Evolutionary conservation across 2,329 filamentous ascomycete species (phyloP).

Genomic region (Fusarium beomiforme): DNA sequence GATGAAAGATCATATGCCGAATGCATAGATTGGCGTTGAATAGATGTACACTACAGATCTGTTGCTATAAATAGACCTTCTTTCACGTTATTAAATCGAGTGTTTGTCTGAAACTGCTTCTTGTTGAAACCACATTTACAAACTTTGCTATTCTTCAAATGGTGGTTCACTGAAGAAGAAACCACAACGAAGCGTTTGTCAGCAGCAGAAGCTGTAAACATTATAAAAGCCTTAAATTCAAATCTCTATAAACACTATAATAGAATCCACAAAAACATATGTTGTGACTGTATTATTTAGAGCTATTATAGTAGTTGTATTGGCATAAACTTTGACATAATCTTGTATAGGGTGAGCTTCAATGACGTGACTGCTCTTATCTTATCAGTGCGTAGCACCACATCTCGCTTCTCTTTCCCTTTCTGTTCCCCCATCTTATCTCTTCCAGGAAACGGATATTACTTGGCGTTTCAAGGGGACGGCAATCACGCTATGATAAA

Average conservation of each 20-base stretch:
- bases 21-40: neutral
- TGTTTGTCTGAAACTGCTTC: too few species aligned
- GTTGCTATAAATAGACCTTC: neutral
- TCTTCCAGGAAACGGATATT: neutral
- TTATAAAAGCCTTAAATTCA: too few species aligned
- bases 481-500: neutral
- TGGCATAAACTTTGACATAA: neutral
- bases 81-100: accelerated
- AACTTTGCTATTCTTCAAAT: too few species aligned
- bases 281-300: too few species aligned
- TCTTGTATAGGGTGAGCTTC: neutral
- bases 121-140: too few species aligned
- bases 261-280: too few species aligned
- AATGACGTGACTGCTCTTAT: accelerated
- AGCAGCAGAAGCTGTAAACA: too few species aligned
- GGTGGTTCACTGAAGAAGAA: too few species aligned
- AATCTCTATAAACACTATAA: too few species aligned
- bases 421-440: neutral
- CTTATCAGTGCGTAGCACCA: neutral
- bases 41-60: neutral
- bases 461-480: slow-evolving; percentile 8
- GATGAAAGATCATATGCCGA: neutral
- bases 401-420: neutral
- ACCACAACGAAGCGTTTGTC: too few species aligned
- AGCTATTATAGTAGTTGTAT: neutral